Base-by-base conservation (phyloP, 805 yeast genomes). In the Metschnikowia cubensis region DNA sequence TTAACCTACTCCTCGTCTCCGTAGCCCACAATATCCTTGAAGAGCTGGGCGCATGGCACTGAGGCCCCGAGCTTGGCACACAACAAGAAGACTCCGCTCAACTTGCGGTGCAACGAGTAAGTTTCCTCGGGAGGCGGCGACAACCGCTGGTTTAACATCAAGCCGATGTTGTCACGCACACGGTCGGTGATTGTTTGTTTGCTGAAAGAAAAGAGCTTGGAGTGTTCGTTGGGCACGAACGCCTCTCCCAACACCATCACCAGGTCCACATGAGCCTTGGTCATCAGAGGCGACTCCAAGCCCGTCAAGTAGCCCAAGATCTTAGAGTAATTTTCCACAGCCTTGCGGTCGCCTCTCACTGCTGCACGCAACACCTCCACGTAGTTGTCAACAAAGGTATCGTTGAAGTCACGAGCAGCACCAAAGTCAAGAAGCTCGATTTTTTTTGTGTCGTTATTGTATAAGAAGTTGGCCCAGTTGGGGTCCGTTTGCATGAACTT, bases 41-140 rank as follows among this genome's bases (percentile, higher is more conserved):
- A 92, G 42, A 92, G 68, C 57, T 83, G 74, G 47, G 84, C 82
- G 63, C 96, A 85, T 14, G 91, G 95, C 34, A 94, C 92, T 11
- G 77, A 73, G 2, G 98, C 97, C 37, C 81, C 74, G 68, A 94
- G 75, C 59, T 88, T 80, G 3, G 98, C 87, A 71, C 98, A 92
- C 48, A 94, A 74, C 53, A 94, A 74, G 63, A 87, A 94, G 1
- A 94, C 96, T 10, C 99, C 99, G 63, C 96, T 87, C 62, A 94
- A 82, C 64, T 94, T 94, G 61, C 99, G 78, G 69, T 94, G 99
- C 59, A 94, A 74, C n/a, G 96, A 87, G 66, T 94, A 94, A 0
- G 99, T 94, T 68, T 94, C 99, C 62, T 94, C 98, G 2, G 99
- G 99, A 13, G 99, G 99, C 3, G 99, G 97, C 3, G 96, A 82